phyloP scores from a whole-genome alignment of 768 basidiomycete genomes.

The Cubamyces sp. region DNA sequence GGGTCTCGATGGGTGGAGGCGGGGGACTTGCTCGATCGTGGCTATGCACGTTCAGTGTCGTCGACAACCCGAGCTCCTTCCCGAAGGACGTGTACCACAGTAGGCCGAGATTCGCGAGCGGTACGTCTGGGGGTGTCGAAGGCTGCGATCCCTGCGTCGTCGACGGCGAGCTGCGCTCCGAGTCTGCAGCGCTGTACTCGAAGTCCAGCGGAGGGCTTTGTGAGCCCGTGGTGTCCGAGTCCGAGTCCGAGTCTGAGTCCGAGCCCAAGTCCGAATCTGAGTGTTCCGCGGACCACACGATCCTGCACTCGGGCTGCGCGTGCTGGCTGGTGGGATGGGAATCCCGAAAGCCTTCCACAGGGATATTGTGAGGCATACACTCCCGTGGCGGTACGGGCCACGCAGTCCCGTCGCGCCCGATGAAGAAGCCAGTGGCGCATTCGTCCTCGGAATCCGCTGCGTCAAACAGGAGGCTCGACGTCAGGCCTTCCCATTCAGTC shows the following conservation, averaged over 20 bases:
- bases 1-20: background rate
- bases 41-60: background rate
- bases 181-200: background rate
- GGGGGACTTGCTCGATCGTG: too few relatives aligned
- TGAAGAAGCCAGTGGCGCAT: conserved; percentile 6
- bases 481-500: background rate
- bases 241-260: too few relatives aligned
- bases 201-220: background rate
- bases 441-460: background rate
- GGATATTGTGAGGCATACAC: background rate
- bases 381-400: conserved; percentile 10
- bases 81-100: conserved; percentile 13
- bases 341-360: background rate
- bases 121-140: background rate
- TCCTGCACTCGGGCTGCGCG: background rate
- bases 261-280: background rate
- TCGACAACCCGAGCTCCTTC: background rate
- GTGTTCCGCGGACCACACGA: background rate
- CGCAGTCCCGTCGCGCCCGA: conserved; percentile 4
- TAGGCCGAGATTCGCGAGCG: conserved; percentile 2
- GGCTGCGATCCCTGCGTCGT: background rate
- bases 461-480: background rate
- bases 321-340: background rate
- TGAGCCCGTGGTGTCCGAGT: too few relatives aligned
- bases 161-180: too few relatives aligned